Conservation (phyloP, 345 rosid genomes). For the Eutrema heterophyllum region DNA sequence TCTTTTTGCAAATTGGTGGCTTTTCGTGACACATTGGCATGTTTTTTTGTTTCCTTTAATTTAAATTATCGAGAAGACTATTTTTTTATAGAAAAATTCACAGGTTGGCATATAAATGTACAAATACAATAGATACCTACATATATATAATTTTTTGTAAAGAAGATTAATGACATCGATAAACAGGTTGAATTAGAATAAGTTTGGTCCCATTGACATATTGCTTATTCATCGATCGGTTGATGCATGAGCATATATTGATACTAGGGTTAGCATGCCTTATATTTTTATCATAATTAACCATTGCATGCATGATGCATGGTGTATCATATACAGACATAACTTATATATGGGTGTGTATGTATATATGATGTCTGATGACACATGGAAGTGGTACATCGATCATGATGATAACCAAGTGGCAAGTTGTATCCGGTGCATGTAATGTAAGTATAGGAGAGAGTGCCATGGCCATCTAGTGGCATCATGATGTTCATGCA, state of each 20-base stretch:
- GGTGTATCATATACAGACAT: not conserved
- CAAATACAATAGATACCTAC: not conserved
- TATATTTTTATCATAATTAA: not conserved
- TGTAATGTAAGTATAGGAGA: not conserved
- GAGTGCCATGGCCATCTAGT: slow-evolving; percentile 26
- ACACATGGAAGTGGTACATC: slow-evolving; percentile 4
- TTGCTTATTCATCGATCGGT: not conserved
- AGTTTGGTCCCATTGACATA: not conserved
- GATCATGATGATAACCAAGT: not conserved
- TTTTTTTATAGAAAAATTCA: not conserved
- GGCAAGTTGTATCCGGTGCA: not conserved
- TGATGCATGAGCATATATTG: not conserved
- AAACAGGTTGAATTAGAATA: not conserved
- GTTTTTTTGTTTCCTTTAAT: not conserved
- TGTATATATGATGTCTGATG: not conserved
- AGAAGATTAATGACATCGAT: not conserved
- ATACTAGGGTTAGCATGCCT: not conserved
- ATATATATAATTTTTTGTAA: no score
- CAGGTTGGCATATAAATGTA: not conserved
- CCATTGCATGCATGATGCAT: not conserved
- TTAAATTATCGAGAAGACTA: not conserved
- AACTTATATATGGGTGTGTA: slow-evolving; percentile 9
- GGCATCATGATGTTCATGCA: slow-evolving; percentile 12
- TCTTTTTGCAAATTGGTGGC: slow-evolving; percentile 28
- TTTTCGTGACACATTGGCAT: slow-evolving; percentile 22